Base-by-base conservation (phyloP, 352 stramenopile species). In the Phytophthora agathidicida region DNA sequence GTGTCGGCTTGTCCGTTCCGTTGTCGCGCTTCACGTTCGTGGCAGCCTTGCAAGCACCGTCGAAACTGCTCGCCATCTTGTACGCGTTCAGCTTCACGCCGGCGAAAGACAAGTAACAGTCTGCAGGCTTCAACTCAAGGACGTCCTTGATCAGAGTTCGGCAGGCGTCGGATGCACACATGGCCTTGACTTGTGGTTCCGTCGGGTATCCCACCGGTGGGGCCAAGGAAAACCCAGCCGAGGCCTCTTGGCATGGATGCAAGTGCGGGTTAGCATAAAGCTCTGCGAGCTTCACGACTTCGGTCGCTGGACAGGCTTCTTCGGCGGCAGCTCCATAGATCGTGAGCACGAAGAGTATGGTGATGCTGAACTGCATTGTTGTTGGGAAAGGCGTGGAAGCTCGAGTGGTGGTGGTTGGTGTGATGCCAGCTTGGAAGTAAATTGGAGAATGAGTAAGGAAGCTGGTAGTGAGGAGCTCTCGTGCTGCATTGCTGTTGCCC, bases 381-480 rank as follows among this genome's bases (percentile, higher is more conserved):
- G 31, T 13, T 38, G 42, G 32, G 26, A 42, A 24, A 42, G 46
- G 33, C 30, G 22, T 9, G 3, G n/a, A 36, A 44, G 19, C 13
- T 55, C 48, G 35, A 32, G 17, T 17, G 17, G 48, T 38, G 3
- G 22, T 44, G 20, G 60, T 32, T 61, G 28, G 30, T 51, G 33
- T 47, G 10, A 33, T 68, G 46, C 46, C 23, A 58, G 47, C 33
- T 68, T 60, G 58, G 20, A 41, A 41, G 58, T 28, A 65, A 68
- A 65, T 62, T 73, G 64, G 32, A 66, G 45, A 73, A 57, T 73
- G 64, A 69, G n/a, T n/a, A n/a, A n/a, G 27, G 37, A 35, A 26
- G 16, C 3, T 5, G 7, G 7, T 31, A 46, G 22, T 24, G 33
- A 35, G 17, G 41, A 48, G 17, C 33, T 36, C 8, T 60, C 26